Evolutionary conservation across 106 monocot species (phyloP).

Genomic region (Dendrobium catenatum): DNA sequence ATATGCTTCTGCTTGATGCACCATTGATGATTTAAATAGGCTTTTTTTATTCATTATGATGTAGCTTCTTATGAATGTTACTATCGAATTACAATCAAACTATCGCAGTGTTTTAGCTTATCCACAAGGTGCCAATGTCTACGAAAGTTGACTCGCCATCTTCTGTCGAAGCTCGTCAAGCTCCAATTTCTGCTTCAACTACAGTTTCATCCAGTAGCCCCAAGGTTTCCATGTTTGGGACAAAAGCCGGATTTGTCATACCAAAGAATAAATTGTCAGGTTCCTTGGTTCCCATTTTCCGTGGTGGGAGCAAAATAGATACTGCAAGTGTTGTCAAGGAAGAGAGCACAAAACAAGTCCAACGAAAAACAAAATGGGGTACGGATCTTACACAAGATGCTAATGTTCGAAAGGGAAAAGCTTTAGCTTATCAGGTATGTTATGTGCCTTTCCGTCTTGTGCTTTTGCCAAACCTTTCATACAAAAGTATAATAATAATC

Average conservation of each 20-base stretch:
- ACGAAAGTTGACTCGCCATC: slow-evolving; percentile 42
- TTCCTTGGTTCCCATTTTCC: slow-evolving; percentile 65
- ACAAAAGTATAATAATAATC: background rate
- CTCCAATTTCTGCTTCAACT: slow-evolving; percentile 20
- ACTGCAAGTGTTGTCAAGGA: slow-evolving; percentile 36
- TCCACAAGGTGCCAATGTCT: slow-evolving; percentile 26
- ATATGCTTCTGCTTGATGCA: background rate
- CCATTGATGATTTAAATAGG: background rate
- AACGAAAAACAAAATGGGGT: slow-evolving; percentile 93
- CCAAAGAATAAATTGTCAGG: slow-evolving; percentile 95
- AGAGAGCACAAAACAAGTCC: slow-evolving; percentile 45
- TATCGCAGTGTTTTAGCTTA: background rate
- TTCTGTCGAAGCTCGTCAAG: slow-evolving; percentile 25
- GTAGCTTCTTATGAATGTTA: slow-evolving; percentile 3
- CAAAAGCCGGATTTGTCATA: slow-evolving; percentile 92
- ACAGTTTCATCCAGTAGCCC: slow-evolving; percentile 30
- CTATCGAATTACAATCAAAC: background rate
- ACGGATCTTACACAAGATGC: slow-evolving; percentile 73
- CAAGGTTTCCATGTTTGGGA: slow-evolving; percentile 66
- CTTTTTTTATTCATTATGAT: background rate
- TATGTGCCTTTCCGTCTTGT: background rate
- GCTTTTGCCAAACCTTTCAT: background rate
- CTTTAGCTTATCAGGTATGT: slow-evolving; percentile 87
- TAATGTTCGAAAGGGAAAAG: slow-evolving; percentile 67
- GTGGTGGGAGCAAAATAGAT: slow-evolving; percentile 53